phyloP scores from a whole-genome alignment of 83 land plant genomes.

The Isoetes engelmannii region DNA sequence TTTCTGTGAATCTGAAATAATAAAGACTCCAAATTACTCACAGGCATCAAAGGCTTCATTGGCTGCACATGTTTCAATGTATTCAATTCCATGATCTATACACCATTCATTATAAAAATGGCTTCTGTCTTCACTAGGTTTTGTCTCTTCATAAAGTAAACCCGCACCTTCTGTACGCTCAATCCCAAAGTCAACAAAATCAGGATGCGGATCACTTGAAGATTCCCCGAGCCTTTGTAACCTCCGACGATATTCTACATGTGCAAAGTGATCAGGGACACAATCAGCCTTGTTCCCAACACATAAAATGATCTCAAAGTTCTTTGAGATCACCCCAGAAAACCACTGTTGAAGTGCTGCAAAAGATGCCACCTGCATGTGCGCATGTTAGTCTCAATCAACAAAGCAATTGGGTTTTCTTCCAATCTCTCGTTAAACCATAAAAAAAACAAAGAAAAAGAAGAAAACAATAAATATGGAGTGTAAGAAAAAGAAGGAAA shows the following conservation, averaged over 20 bases:
- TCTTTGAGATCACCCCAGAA: conserved; percentile 39
- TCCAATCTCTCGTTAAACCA: background rate
- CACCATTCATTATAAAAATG: conserved; percentile 78
- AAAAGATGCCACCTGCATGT: conserved; percentile 56
- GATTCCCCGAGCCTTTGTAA: conserved; percentile 54
- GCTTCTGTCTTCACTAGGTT: conserved; percentile 36
- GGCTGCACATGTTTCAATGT: conserved; percentile 87
- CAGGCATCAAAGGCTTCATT: conserved; percentile 83
- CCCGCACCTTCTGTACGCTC: conserved; percentile 64
- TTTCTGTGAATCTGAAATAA: too few relatives aligned
- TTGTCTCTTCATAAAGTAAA: conserved; percentile 55
- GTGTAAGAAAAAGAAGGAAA: too few relatives aligned
- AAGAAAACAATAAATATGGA: too few relatives aligned
- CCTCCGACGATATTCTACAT: conserved; percentile 59
- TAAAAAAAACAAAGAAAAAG: too few relatives aligned
- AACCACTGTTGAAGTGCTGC: conserved; percentile 66
- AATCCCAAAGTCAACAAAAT: conserved; percentile 61
- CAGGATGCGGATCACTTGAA: conserved; percentile 54
- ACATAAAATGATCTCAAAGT: conserved; percentile 74
- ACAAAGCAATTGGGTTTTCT: background rate
- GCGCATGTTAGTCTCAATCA: background rate
- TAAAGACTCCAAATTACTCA: conserved; percentile 14
- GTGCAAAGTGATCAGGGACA: conserved; percentile 75
- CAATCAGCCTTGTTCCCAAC: conserved; percentile 92
- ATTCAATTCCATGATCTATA: conserved; percentile 57